phyloP scores from a whole-genome alignment of 106 monocot species.

The Triglochin maritima region DNA sequence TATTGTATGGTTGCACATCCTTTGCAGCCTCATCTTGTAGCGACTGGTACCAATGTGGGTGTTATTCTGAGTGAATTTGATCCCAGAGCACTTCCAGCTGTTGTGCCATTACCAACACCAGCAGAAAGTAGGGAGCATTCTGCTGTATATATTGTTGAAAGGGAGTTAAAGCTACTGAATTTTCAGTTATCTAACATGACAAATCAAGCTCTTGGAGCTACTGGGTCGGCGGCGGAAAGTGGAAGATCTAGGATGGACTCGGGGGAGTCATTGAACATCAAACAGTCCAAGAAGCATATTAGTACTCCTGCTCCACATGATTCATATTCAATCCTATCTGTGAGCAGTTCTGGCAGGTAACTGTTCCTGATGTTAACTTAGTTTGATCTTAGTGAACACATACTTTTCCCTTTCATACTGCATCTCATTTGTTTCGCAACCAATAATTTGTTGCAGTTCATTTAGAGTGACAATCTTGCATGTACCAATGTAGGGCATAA shows the following conservation, averaged over 20 bases:
- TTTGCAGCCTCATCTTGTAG: conserved; percentile 96
- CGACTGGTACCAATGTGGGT: conserved; percentile 93
- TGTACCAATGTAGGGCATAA: too few relatives aligned
- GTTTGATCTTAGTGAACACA: neutral
- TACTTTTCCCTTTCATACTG: too few relatives aligned
- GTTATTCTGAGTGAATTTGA: conserved; percentile 97
- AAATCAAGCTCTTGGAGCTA: conserved; percentile 61
- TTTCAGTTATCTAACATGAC: conserved; percentile 86
- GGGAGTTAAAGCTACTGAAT: conserved; percentile 90
- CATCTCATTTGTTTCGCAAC: too few relatives aligned
- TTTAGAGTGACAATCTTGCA: too few relatives aligned
- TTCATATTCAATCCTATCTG: conserved; percentile 89
- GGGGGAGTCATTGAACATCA: conserved; percentile 63
- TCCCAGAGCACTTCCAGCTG: conserved; percentile 84
- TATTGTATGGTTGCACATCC: conserved; percentile 99
- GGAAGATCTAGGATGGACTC: conserved; percentile 57
- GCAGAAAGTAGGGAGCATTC: conserved; percentile 74
- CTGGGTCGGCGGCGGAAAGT: conserved; percentile 36
- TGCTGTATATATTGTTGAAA: conserved; percentile 92
- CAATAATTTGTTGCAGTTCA: too few relatives aligned
- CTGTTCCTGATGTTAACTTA: neutral
- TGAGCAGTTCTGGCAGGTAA: conserved; percentile 99
- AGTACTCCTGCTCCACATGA: conserved; percentile 98
- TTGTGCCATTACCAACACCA: conserved; percentile 72
- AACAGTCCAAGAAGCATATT: conserved; percentile 88